These are phyloP conservation scores for Huiozyma sinensis DNA, from an alignment of 805 yeast species.

Conservation along the genomic window DNA sequence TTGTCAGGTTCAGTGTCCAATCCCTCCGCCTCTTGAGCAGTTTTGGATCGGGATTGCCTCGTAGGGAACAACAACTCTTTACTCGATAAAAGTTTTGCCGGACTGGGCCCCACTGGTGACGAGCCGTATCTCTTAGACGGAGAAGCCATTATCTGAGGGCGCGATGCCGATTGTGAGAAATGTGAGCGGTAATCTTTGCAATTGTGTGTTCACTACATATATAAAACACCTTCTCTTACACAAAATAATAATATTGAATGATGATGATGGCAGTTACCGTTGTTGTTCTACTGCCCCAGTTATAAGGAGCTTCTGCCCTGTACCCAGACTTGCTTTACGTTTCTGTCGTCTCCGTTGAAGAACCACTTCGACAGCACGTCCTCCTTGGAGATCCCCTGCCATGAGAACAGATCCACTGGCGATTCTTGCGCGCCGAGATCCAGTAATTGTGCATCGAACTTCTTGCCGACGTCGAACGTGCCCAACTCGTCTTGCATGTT, in stretches of 20 bases:
- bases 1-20: not conserved
- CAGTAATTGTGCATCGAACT: conserved; percentile 74
- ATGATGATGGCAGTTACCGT: not conserved
- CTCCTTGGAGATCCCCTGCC: conserved; percentile 38
- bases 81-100: too few species aligned
- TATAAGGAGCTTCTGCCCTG: conserved; percentile 37
- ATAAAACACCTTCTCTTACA: not conserved
- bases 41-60: too few species aligned
- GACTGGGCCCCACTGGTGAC: too few species aligned
- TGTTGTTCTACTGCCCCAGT: too few species aligned
- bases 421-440: conserved; percentile 47
- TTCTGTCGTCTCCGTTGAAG: conserved; percentile 89
- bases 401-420: conserved; percentile 62
- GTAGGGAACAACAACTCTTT: too few species aligned
- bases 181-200: not conserved
- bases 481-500: conserved; percentile 52
- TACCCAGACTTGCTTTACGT: conserved; percentile 72
- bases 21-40: not conserved
- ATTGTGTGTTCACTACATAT: not conserved
- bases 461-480: conserved; percentile 62
- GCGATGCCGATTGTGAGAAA: not conserved
- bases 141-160: not conserved
- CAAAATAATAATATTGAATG: not conserved
- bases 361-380: conserved; percentile 80
- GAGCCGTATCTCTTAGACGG: not conserved